A percentile compares a stretch with the other conserved stretches of the same genome.
Conservation (phyloP, 1,284 basidiomycete species). For the Schizophyllum amplum region DNA sequence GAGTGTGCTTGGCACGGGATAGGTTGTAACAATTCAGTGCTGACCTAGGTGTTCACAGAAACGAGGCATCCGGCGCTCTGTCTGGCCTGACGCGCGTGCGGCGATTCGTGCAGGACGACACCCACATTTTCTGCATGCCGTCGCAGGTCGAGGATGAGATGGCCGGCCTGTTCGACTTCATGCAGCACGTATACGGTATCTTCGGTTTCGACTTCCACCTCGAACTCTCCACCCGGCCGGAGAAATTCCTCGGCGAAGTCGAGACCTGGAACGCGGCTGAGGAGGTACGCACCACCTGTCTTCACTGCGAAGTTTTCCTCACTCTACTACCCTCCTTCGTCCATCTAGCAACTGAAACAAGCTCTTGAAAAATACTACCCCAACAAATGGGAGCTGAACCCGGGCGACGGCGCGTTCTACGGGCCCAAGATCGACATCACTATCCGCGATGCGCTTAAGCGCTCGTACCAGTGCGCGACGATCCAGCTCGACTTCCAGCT, state of each 20-base stretch:
- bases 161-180: conserved; percentile 85
- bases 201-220: conserved; percentile 98
- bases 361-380: conserved; percentile 86
- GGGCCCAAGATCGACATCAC: conserved; percentile 98
- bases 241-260: conserved; percentile 88
- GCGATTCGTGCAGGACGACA: conserved; percentile 96
- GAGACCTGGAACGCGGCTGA: conserved; percentile 91
- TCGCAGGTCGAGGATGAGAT: conserved; percentile 88
- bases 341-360: conserved; percentile 66
- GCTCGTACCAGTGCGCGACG: conserved; percentile 97
- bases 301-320: not conserved
- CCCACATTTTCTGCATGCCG: conserved; percentile 96
- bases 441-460: conserved; percentile 85
- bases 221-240: conserved; percentile 93
- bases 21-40: no score
- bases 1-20: no score
- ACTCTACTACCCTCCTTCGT: conserved; percentile 8
- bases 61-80: conserved; percentile 93
- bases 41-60: conserved; percentile 34
- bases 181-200: conserved; percentile 90
- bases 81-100: conserved; percentile 92
- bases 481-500: conserved; percentile 99
- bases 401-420: conserved; percentile 96
- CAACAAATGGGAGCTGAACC: conserved; percentile 91
- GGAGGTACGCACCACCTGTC: conserved; percentile 36